These are phyloP conservation scores for Carex kokanica DNA, from an alignment of 176 grass and related monocot genomes.

Conservation along the genomic window DNA sequence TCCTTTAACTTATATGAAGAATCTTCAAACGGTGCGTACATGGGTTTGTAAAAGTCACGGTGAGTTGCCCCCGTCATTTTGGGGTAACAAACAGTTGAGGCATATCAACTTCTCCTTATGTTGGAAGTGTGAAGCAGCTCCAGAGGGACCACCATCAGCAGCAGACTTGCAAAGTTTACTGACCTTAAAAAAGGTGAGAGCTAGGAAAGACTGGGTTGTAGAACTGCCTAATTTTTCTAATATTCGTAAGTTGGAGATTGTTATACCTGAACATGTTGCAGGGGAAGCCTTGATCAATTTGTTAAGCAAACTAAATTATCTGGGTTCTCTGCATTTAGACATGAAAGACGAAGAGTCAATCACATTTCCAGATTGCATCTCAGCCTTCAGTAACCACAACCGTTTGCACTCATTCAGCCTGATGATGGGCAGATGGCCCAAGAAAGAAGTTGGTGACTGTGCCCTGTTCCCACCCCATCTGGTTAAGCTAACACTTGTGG, in stretches of 20 bases:
- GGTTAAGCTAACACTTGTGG: not conserved
- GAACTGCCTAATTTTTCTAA: not conserved
- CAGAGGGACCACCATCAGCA: not conserved
- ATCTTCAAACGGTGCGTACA: no score
- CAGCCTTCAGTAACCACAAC: not conserved
- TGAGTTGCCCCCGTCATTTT: not conserved
- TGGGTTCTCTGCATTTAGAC: not conserved
- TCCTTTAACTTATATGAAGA: not conserved
- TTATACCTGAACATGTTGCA: not conserved
- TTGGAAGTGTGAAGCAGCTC: fast-evolving
- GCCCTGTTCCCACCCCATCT: not conserved
- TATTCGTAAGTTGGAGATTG: not conserved
- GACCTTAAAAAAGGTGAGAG: not conserved
- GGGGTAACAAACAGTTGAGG: not conserved
- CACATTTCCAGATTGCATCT: not conserved
- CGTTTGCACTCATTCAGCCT: not conserved
- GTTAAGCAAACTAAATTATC: not conserved
- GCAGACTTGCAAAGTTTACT: not conserved
- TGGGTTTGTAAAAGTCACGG: no score
- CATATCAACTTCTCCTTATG: not conserved
- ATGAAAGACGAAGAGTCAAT: fast-evolving
- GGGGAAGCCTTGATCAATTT: not conserved
- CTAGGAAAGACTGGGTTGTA: not conserved
- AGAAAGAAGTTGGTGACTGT: not conserved
- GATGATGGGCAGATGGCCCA: fast-evolving